Evolutionary conservation across 2,329 filamentous ascomycete species (phyloP).

Genomic region (Shiraia bambusicola): DNA sequence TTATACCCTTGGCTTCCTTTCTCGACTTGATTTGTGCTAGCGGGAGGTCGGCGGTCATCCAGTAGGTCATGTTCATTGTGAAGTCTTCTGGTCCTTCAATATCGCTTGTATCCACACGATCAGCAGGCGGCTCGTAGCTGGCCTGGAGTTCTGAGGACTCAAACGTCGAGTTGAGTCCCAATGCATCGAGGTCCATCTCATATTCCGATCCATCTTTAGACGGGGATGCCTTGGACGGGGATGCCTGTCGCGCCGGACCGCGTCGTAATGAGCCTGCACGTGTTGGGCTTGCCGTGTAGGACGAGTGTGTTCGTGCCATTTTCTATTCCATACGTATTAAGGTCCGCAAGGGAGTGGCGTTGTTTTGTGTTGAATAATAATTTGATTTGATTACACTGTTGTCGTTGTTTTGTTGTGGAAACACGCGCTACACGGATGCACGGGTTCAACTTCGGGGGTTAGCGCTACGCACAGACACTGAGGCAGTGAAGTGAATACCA

Average conservation of each 20-base stretch:
- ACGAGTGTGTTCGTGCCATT: conserved; percentile 39
- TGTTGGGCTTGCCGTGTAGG: conserved; percentile 38
- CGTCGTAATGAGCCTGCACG: conserved; percentile 33
- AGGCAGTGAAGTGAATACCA: not conserved
- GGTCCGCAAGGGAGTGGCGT: not conserved
- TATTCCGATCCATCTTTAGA: conserved; percentile 42
- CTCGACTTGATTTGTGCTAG: conserved; percentile 33
- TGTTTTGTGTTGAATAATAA: conserved; percentile 20
- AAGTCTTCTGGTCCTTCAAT: conserved; percentile 47
- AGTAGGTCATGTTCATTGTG: conserved; percentile 48
- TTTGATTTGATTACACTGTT: conserved; percentile 16
- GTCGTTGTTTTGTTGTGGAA: conserved; percentile 26
- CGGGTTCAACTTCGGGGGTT: not conserved
- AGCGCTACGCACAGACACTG: conserved; percentile 8
- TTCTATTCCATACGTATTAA: conserved; percentile 12
- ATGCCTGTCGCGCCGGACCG: conserved; percentile 25
- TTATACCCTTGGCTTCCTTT: conserved; percentile 29
- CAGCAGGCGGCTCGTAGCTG: conserved; percentile 32
- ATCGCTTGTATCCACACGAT: conserved; percentile 43
- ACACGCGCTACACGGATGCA: conserved; percentile 7
- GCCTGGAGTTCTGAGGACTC: conserved; percentile 37
- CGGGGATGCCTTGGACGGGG: conserved; percentile 15
- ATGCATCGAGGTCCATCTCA: conserved; percentile 43
- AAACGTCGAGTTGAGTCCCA: conserved; percentile 40
- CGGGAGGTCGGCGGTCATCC: conserved; percentile 43